A percentile compares a stretch with the other conserved stretches of the same genome.
Evolutionary conservation across 148 eudicot species (phyloP).

Genomic region (Cornus suecica): DNA sequence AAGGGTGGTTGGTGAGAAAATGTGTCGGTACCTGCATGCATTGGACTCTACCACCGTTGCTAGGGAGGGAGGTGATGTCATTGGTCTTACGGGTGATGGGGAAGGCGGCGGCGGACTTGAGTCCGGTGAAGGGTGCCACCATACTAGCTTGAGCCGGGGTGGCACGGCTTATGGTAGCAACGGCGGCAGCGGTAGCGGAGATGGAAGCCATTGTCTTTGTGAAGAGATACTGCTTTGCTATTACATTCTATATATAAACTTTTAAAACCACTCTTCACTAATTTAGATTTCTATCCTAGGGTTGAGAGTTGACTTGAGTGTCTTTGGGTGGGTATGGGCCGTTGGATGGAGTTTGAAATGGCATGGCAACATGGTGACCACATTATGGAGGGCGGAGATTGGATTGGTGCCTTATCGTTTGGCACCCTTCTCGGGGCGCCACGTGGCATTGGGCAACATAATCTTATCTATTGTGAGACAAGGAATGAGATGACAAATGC

Average conservation of each 20-base stretch:
- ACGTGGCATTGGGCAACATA: neutral
- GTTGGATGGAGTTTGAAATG: neutral
- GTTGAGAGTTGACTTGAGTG: neutral
- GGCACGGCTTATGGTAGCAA: conserved; percentile 29
- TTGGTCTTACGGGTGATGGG: conserved; percentile 35
- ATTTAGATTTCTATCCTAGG: neutral
- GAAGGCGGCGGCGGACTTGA: conserved; percentile 34
- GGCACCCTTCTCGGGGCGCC: neutral
- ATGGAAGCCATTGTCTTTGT: conserved; percentile 18
- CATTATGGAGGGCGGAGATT: neutral
- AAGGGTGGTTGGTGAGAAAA: too few relatives aligned
- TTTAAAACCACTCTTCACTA: neutral
- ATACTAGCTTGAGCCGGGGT: conserved; percentile 37
- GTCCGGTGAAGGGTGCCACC: conserved; percentile 52
- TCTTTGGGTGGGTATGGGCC: neutral
- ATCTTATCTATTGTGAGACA: neutral
- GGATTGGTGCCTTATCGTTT: neutral
- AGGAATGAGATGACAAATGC: neutral
- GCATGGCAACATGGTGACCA: neutral
- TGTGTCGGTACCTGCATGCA: conserved; percentile 61
- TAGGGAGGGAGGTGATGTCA: conserved; percentile 37
- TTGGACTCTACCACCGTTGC: conserved; percentile 47
- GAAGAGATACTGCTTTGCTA: neutral
- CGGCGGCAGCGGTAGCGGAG: conserved; percentile 30
- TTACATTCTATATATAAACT: neutral